phyloP scores from a whole-genome alignment of 2,329 filamentous ascomycete genomes.

The Ambrosiella beaveri region DNA sequence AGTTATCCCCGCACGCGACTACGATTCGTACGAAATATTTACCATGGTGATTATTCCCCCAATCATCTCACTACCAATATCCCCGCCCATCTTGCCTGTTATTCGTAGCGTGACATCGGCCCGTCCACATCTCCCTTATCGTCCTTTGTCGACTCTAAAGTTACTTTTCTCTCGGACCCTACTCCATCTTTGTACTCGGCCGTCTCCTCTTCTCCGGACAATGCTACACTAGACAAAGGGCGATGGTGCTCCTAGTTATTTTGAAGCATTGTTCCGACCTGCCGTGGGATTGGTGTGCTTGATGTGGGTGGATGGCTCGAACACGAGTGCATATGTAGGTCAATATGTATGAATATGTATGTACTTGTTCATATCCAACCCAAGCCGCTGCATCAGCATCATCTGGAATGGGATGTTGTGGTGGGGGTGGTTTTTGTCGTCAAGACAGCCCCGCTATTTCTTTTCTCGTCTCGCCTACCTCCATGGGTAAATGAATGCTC shows the following conservation, averaged over 20 bases:
- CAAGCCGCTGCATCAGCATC: too few relatives aligned
- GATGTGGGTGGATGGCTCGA: background rate
- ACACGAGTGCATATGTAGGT: too few relatives aligned
- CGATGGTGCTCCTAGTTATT: background rate
- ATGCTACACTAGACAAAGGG: background rate
- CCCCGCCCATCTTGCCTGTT: background rate
- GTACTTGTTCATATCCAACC: too few relatives aligned
- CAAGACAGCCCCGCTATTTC: conserved; percentile 4
- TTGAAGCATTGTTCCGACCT: background rate
- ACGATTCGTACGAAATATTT: too few relatives aligned
- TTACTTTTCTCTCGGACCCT: too few relatives aligned
- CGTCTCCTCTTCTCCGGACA: background rate
- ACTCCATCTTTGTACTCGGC: too few relatives aligned
- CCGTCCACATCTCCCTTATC: background rate
- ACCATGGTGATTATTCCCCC: too few relatives aligned
- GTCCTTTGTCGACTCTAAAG: background rate
- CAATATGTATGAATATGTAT: too few relatives aligned
- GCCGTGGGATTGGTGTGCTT: background rate
- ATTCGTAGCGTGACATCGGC: background rate
- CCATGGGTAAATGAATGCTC: background rate
- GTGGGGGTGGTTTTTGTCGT: background rate
- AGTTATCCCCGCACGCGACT: too few relatives aligned
- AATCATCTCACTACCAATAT: too few relatives aligned
- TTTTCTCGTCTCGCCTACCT: conserved; percentile 1
- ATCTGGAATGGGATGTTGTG: too few relatives aligned